Evolutionary conservation across 2,329 filamentous ascomycete species (phyloP), one percentile per base, ranked within the genome.

Genomic region (Pseudogymnoascus destructans): DNA sequence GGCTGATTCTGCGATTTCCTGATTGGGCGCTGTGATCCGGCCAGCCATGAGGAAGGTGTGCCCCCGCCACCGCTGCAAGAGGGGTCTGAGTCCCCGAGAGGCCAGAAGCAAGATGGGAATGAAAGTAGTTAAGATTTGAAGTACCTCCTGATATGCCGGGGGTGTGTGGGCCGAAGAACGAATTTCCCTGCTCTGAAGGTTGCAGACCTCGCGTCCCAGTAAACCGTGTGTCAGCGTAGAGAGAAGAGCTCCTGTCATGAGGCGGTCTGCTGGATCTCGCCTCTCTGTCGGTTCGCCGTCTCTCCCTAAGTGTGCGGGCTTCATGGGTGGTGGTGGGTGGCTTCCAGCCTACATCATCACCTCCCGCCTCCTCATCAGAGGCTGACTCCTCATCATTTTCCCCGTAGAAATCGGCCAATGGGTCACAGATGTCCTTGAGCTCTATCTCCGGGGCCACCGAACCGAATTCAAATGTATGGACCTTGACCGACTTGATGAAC

Each of bases 391-490:
- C 85, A 35, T 83, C 75, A 23, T 87, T 82, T 64, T 88, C 84
- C 66, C 96, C 93, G 75, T 98, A 98, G 69, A 98, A 98, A 67
- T 98, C 93, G 0, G 90, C 85, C 60, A 97, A 79, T 1, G 93
- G 93, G 70, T 98, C 91, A 65, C 92, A 95, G 61, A 98, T 91
- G 71, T 97, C 93, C 73, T 96, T 97, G 67, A 98, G 85, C 69
- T 95, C 89, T 40, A 98, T 80, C 65, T 87, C 81, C 1, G 93
- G 93, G 36, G 87, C 78, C 55, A 92, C 83, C 25, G 77, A 82
- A 54, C 93, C 93, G 70, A 98, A 96, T 63, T 92, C 85, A 73
- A 98, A 98, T 61, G 88, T 85, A 70, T 96, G 91, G 38, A 96
- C 91, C 58, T 89, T 86, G 66, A 98, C 93, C 23, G 90, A 93